A percentile compares a stretch with the other conserved stretches of the same genome.
Evolutionary conservation across 441 rosid species (phyloP).

Genomic region (Corymbia calophylla): DNA sequence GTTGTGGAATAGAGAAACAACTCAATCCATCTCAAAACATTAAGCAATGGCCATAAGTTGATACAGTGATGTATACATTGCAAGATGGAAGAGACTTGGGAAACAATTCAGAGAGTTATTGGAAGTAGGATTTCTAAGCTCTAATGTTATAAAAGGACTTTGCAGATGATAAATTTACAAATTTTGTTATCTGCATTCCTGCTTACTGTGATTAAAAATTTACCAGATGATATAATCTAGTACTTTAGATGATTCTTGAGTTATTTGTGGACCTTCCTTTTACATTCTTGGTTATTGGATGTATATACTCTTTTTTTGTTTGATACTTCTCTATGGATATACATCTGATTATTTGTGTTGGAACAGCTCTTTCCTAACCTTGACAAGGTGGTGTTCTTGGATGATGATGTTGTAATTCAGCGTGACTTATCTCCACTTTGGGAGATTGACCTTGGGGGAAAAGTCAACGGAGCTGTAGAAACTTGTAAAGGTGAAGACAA

Average conservation of each 20-base stretch:
- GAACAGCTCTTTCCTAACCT: constrained; percentile 92
- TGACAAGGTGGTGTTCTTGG: constrained; percentile 92
- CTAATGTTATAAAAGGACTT: background rate
- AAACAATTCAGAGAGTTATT: background rate
- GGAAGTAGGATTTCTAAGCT: background rate
- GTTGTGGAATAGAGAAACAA: background rate
- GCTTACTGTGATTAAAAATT: background rate
- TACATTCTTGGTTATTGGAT: background rate
- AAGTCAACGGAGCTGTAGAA: constrained; percentile 98
- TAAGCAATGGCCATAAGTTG: background rate
- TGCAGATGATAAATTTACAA: background rate
- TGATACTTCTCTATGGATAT: background rate
- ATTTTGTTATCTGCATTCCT: background rate
- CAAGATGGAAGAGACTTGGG: background rate
- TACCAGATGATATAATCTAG: background rate
- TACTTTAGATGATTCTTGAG: background rate
- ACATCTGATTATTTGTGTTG: constrained; percentile 13
- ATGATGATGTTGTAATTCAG: constrained; percentile 94
- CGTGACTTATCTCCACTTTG: constrained; percentile 88
- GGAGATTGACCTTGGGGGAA: constrained; percentile 85
- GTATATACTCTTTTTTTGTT: background rate
- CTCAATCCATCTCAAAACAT: background rate
- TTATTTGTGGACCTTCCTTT: background rate
- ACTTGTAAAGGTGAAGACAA: constrained; percentile 95
- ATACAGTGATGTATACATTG: background rate